These are phyloP conservation scores for Hypoxylon intermedium DNA, from an alignment of 495 filamentous ascomycete species.

Conservation along the genomic window DNA sequence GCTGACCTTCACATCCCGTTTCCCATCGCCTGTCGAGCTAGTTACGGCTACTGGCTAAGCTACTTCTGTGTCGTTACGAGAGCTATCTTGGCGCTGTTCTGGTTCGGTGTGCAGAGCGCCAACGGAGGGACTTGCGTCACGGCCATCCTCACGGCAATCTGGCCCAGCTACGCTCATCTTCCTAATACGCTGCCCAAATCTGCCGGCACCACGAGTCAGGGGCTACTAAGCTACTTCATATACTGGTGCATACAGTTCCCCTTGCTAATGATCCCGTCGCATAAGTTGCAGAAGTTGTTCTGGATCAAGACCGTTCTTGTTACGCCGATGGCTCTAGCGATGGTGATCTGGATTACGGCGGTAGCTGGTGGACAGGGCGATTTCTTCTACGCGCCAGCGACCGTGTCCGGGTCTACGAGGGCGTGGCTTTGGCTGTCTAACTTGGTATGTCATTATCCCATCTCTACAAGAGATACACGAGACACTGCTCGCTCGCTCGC, in stretches of 20 bases:
- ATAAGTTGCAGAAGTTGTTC: conserved; percentile 63
- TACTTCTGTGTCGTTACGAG: conserved; percentile 70
- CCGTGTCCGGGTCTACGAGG: conserved; percentile 42
- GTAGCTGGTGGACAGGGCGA: conserved; percentile 52
- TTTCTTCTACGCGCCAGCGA: conserved; percentile 52
- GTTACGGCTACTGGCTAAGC: conserved; percentile 72
- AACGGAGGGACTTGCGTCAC: conserved; percentile 69
- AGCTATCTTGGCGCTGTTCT: conserved; percentile 69
- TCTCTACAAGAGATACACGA: too few species aligned
- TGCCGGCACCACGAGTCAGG: conserved; percentile 67
- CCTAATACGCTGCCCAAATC: conserved; percentile 60
- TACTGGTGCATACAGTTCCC: conserved; percentile 63
- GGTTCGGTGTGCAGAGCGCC: conserved; percentile 72
- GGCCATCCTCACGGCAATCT: conserved; percentile 72
- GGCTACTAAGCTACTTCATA: conserved; percentile 67
- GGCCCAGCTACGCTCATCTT: conserved; percentile 63
- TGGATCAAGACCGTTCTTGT: conserved; percentile 60
- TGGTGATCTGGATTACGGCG: conserved; percentile 59
- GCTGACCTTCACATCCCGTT: conserved; percentile 69
- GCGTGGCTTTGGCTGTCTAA: conserved; percentile 47
- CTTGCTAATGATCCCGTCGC: conserved; percentile 60
- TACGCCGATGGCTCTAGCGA: conserved; percentile 59
- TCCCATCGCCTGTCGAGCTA: conserved; percentile 68
- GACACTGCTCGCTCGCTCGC: too few species aligned
- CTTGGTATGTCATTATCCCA: conserved; percentile 34